Base-by-base conservation (phyloP, 441 rosid genomes). In the Pelargonium cotyledonis region DNA sequence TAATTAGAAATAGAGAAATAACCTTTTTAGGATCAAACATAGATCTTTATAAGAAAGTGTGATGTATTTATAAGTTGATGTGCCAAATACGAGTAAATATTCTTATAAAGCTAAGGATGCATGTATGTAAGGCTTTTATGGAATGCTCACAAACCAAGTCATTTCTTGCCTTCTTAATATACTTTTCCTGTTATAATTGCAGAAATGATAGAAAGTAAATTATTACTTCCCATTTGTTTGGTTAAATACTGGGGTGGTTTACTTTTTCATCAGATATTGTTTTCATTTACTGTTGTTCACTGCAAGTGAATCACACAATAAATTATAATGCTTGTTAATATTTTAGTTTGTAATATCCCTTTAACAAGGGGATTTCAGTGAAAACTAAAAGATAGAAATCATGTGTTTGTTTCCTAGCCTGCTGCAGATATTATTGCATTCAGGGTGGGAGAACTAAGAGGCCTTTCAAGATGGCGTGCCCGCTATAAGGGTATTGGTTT, bases 371-470 rank as follows among this genome's bases (percentile, higher is more conserved):
- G 73, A 66, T 64, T 68, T 71, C 73, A 69, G 71, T 69, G 73
- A 69, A 80, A 74, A 73, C 81, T 79, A 70, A 77, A 69, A 60
- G 78, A 74, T 70, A 72, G 70, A 46, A 58, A 58, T 58, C 23
- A 57, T 58, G 63, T 73, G 65, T 77, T 73, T 76, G 71, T 80
- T 80, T 83, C 77, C 68, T 83, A 94, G 98, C 98, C 97, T 77
- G 92, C 98, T 68, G 96, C 93, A 84, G 98, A 94, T 80, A 89
- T 88, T 68, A 89, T 94, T 72, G 93, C 88, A 72, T 94, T 94
- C 69, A 88, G 97, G 81, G 83, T 94, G 88, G 98, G 96, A 79
- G 97, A 94, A 82, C 82, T 94, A 66, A 86, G 85, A 82, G 96
- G 96, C 58, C 93, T 89, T 75, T 94, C 97, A 57, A 86, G 90